Base-by-base conservation (phyloP, 257 asterid species). In the Nicotiana attenuata region DNA sequence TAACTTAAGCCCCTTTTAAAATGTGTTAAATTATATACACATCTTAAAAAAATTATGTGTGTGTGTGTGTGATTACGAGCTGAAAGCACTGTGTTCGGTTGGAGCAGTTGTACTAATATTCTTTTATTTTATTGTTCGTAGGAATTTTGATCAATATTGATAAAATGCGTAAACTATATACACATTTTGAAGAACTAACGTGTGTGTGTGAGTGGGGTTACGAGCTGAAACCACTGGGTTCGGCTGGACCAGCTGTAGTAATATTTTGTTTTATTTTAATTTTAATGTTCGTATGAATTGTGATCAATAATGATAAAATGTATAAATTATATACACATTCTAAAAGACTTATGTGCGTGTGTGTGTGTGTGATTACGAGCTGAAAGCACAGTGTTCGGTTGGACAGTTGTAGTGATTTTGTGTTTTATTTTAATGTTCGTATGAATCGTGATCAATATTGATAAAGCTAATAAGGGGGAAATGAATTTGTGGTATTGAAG, bases 401-500 rank as follows among this genome's bases (percentile, higher is more conserved):
- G 76, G 76, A 33, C 5, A 33, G 2, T 26, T 33, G 53, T 10
- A 29, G 2, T 66, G 10, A 19, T 19, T 35, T 19, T 19, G 20
- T 53, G 6, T 53, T 53, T 53, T 15, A 53, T 5, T 53, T 53
- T 53, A 17, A 53, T 53, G 65, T 6, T 73, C 64, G 80, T 31
- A 55, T 68, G 63, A 33, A 38, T 20, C 63, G 71, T 80, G 29
- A 83, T 63, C 4, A 33, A 15, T 11, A 14, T 16, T 63, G 80
- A 86, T 22, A 5, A 20, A 45, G 59, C 57, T 69, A 71, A 71
- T 71, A 4, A 38, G 17, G 22, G 45, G 77, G 33, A 29, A 10
- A 17, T 71, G 59, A 22, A 22, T 45, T 71, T 71, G 10, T 41
- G n/a, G 9, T 69, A 41, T 73, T 73, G 67, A 68, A 96, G 99